Evolutionary conservation across 805 yeast species (phyloP), one percentile per base, ranked within the genome.

Genomic region (Blastobotrys robertii): DNA sequence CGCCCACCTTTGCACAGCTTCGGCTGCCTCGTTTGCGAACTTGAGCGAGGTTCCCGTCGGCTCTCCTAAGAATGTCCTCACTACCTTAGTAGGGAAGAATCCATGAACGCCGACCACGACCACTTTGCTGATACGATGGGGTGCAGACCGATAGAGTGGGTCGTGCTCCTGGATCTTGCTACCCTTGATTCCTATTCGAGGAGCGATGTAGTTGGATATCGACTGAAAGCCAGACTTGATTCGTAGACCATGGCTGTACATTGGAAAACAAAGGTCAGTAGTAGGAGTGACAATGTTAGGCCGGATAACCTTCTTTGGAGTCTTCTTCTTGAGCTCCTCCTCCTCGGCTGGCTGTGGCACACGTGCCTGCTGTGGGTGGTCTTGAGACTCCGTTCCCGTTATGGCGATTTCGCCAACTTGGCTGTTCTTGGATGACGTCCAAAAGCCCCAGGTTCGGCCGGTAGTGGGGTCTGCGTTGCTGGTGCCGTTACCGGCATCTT

Each of bases 1-100:
- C 40, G 79, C 83, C 79, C 87, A 90, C 25, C 80, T 63, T 31
- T 76, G 67, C 1, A 92, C 73, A 0, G 88, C 79, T 44, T 69
- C 69, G 50, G 87, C 97, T 0, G 96, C 97, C 55, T 87, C 97
- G 49, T 77, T 79, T 30, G 95, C 86, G 63, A 90, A 92, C 57
- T 82, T 81, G 37, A 81, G 70, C 0, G 97, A 90, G 0, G 98
- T 90, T 0, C 98, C 98, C 14, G 94, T 92, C 3, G 98, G 98
- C 49, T 88, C 87, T 2, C 98, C 98, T 41, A 90, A 79, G 11
- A 90, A 56, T 0, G 95, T 87, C 41, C 98, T 66, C 8, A 92
- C 68, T 71, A 86, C 79, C 49, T 74, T 76, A 1, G 86, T 83
- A 0, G 98, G 98, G 66, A 92, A 90, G 56, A 88, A 90, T 1